phyloP scores from a whole-genome alignment of 1,284 basidiomycete genomes.

The Anthracocystis panici-leucophaei region DNA sequence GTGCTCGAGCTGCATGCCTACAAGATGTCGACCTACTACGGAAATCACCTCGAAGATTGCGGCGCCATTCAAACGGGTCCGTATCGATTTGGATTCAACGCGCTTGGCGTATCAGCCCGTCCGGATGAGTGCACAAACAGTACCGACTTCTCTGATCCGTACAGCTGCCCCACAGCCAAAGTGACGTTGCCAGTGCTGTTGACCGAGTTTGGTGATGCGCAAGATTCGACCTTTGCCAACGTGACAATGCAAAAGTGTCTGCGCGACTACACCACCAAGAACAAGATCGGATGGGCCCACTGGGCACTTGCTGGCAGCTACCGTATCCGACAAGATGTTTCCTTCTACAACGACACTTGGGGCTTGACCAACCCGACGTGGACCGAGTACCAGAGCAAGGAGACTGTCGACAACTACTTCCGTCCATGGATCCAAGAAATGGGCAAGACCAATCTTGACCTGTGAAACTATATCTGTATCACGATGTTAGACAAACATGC shows the following conservation, averaged over 20 bases:
- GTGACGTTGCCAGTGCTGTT: slow-evolving; percentile 29
- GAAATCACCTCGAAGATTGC: slow-evolving; percentile 36
- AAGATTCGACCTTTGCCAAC: slow-evolving; percentile 24
- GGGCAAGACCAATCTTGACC: slow-evolving; percentile 46
- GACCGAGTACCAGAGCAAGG: slow-evolving; percentile 23
- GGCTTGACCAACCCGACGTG: slow-evolving; percentile 27
- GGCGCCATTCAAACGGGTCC: slow-evolving; percentile 28
- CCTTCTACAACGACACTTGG: slow-evolving; percentile 46
- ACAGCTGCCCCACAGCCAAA: slow-evolving; percentile 35
- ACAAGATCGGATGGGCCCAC: slow-evolving; percentile 49
- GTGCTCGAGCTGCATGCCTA: slow-evolving; percentile 50
- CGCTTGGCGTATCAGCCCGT: slow-evolving; percentile 29
- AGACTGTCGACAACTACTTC: slow-evolving; percentile 41
- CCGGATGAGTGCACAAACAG: slow-evolving; percentile 18
- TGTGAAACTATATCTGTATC: slow-evolving; percentile 3
- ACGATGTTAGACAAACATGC: background rate
- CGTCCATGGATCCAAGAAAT: slow-evolving; percentile 40
- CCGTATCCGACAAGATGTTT: slow-evolving; percentile 24
- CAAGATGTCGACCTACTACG: slow-evolving; percentile 37
- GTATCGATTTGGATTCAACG: slow-evolving; percentile 47
- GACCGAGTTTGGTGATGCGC: slow-evolving; percentile 46
- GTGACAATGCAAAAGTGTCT: slow-evolving; percentile 48
- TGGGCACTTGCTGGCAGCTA: slow-evolving; percentile 46
- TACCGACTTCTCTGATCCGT: slow-evolving; percentile 22
- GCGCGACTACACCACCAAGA: slow-evolving; percentile 44